phyloP scores from a whole-genome alignment of 2,329 filamentous ascomycete genomes.

The Stenocarpella maydis region DNA sequence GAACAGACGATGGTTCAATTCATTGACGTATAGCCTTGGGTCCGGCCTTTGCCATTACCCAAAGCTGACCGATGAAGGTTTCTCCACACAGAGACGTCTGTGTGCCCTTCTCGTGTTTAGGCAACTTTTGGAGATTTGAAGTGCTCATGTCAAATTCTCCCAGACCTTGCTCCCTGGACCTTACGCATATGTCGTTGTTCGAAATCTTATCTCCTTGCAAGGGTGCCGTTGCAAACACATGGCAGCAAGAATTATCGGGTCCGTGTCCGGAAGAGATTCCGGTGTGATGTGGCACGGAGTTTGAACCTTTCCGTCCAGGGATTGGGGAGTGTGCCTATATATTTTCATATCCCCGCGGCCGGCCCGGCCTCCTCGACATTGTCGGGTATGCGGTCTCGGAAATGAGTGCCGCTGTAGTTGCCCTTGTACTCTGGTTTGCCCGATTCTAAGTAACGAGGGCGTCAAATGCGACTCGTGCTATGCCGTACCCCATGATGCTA shows the following conservation, averaged over 20 bases:
- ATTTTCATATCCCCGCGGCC: neutral
- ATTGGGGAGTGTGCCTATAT: neutral
- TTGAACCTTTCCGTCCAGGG: neutral
- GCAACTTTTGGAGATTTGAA: neutral
- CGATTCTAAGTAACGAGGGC: neutral
- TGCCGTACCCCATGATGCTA: neutral
- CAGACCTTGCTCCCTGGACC: neutral
- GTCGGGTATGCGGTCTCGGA: neutral
- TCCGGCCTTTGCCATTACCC: neutral
- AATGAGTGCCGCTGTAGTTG: neutral
- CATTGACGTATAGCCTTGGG: neutral
- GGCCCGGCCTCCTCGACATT: neutral
- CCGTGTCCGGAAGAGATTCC: conserved; percentile 19
- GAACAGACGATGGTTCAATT: neutral
- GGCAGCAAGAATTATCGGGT: neutral
- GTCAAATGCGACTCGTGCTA: neutral
- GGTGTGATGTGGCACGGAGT: neutral
- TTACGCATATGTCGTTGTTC: neutral
- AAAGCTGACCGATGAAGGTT: neutral
- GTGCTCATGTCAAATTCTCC: neutral
- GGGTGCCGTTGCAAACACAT: neutral
- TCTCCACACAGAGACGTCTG: neutral
- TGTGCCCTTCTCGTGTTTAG: neutral
- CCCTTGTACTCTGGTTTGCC: neutral
- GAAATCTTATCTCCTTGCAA: neutral